Evolutionary conservation across 192 early-diverging fungal genomes (phyloP).

Genomic region (Backusella psychrophila): DNA sequence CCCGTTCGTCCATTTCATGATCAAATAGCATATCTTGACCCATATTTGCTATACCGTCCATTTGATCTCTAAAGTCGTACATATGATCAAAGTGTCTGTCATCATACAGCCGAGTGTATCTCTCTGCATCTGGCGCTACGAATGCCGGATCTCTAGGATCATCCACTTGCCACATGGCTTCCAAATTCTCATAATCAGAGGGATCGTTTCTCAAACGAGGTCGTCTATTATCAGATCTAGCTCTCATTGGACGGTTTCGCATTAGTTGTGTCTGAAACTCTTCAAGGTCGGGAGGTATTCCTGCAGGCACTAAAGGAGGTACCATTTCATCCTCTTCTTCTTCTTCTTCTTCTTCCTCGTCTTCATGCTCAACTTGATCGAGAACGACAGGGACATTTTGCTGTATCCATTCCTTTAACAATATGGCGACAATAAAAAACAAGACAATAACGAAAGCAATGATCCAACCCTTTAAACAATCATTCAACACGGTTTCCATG

Average conservation of each 20-base stretch:
- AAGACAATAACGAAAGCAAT: conserved; percentile 75
- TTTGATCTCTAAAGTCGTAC: not conserved
- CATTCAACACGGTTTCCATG: conserved; percentile 48
- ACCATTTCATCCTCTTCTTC: not conserved
- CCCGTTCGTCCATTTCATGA: not conserved
- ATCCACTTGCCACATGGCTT: not conserved
- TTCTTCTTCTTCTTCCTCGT: not conserved
- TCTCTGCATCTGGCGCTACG: not conserved
- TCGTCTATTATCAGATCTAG: not conserved
- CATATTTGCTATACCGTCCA: not conserved
- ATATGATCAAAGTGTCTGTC: not conserved
- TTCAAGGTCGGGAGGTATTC: not conserved
- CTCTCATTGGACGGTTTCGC: not conserved
- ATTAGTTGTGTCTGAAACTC: not conserved
- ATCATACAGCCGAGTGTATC: not conserved
- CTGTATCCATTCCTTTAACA: conserved; percentile 87
- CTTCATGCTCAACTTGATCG: not conserved
- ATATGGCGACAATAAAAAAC: conserved; percentile 71
- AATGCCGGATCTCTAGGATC: not conserved
- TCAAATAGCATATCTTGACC: not conserved
- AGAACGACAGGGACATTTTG: conserved; percentile 59
- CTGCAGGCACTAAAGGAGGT: not conserved
- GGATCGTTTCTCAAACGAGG: not conserved
- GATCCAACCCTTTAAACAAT: conserved; percentile 86
- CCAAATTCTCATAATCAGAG: not conserved